Percentiles rank a stretch among this genome's conserved stretches.
These are phyloP conservation scores for Aspergillus oerlinghausenensis DNA, from an alignment of 2,329 filamentous ascomycete species.

Conservation along the genomic window DNA sequence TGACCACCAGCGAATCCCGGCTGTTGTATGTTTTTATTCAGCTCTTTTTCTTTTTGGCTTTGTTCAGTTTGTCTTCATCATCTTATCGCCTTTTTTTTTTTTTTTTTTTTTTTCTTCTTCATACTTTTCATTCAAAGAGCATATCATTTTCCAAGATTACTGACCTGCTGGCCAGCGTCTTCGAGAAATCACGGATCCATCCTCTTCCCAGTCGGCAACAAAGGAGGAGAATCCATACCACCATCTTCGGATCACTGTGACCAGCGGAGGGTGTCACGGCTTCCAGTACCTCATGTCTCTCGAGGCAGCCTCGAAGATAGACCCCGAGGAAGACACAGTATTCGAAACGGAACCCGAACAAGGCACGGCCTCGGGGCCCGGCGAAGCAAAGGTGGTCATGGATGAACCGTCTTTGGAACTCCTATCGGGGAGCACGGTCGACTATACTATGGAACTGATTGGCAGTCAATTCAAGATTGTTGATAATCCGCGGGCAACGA, in stretches of 20 bases:
- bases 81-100: background rate
- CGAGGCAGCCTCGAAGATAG: conserved; percentile 53
- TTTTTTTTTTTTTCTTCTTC: background rate
- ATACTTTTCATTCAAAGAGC: background rate
- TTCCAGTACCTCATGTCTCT: conserved; percentile 97
- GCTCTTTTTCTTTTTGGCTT: conserved; percentile 3
- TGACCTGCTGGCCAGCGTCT: conserved; percentile 51
- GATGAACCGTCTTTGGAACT: conserved; percentile 83
- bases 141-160: conserved; percentile 13
- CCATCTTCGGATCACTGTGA: conserved; percentile 85
- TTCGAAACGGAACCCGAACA: conserved; percentile 61
- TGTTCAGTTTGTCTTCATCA: background rate
- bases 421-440: conserved; percentile 87
- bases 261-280: conserved; percentile 91
- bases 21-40: conserved; percentile 38
- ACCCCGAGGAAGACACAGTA: conserved; percentile 76
- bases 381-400: conserved; percentile 74
- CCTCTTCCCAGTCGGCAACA: conserved; percentile 34
- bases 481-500: conserved; percentile 85
- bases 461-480: conserved; percentile 94
- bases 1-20: conserved; percentile 45
- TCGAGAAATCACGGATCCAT: conserved; percentile 62
- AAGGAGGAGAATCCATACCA: conserved; percentile 64
- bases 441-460: conserved; percentile 95
- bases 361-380: conserved; percentile 36